These are phyloP conservation scores for Cynanchum wilfordii DNA, from an alignment of 257 asterid genomes.

Conservation along the genomic window DNA sequence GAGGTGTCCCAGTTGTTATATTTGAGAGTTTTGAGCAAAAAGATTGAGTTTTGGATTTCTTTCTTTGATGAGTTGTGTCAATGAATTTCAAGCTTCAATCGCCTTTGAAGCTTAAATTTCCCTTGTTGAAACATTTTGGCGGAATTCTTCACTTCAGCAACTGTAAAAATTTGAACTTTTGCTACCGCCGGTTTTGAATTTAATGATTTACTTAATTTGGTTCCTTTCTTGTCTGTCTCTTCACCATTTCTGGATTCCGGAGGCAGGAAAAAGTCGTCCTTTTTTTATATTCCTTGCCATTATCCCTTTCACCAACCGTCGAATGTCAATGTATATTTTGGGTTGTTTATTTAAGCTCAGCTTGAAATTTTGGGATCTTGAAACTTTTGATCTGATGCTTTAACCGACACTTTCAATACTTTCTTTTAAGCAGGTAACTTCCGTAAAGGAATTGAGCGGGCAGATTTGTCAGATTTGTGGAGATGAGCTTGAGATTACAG, in stretches of 20 bases:
- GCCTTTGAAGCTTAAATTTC: conserved; percentile 19
- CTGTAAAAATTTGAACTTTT: not conserved
- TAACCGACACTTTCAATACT: not conserved
- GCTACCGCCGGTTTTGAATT: conserved; percentile 1
- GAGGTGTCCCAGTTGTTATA: conserved; percentile 19
- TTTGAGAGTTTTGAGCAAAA: conserved; percentile 21
- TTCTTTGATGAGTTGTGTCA: not conserved
- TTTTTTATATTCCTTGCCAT: conserved; percentile 6
- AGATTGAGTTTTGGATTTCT: conserved; percentile 15
- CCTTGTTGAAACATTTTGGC: not conserved
- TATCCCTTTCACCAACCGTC: not conserved
- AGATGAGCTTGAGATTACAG: conserved; percentile 78
- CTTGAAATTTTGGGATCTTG: not conserved
- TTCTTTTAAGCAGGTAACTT: conserved; percentile 60
- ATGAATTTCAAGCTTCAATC: not conserved
- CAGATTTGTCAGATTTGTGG: conserved; percentile 99
- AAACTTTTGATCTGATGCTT: conserved; percentile 27
- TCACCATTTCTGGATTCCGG: conserved; percentile 32
- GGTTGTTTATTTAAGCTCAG: not conserved
- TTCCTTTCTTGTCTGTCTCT: conserved; percentile 21
- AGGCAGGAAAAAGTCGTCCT: conserved; percentile 19
- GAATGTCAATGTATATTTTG: not conserved
- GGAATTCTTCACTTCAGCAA: not conserved
- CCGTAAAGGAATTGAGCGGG: conserved; percentile 85
- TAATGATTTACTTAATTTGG: conserved; percentile 26